These are phyloP conservation scores for Aspergillus haitiensis DNA, from an alignment of 495 filamentous ascomycete species.

Conservation along the genomic window DNA sequence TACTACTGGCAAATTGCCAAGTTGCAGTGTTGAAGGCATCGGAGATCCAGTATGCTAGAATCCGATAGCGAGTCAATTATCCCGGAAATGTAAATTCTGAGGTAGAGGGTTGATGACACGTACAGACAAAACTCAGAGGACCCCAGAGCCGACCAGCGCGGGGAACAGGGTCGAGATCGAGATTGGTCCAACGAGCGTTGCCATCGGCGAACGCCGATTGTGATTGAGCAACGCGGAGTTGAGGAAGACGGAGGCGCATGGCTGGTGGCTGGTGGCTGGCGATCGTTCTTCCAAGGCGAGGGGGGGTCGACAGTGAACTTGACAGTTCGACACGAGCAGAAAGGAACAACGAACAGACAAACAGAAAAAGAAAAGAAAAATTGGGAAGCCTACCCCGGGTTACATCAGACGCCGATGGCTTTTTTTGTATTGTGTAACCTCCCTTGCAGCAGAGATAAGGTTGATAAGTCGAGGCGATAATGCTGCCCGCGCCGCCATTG, in stretches of 20 bases:
- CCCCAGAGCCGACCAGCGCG: conserved; percentile 45
- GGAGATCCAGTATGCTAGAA: conserved; percentile 61
- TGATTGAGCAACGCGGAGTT: conserved; percentile 35
- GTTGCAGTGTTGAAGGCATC: conserved; percentile 62
- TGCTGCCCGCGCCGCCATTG: neutral
- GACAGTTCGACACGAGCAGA: neutral
- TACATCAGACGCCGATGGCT: too few species aligned
- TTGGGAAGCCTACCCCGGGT: too few species aligned
- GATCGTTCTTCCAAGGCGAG: neutral
- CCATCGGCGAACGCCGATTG: conserved; percentile 42
- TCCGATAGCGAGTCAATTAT: neutral
- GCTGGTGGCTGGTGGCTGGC: neutral
- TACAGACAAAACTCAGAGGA: conserved; percentile 41
- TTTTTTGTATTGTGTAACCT: too few species aligned
- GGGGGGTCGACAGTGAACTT: neutral
- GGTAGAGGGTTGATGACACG: neutral
- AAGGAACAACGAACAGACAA: neutral
- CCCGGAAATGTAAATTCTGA: neutral
- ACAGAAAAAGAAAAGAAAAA: neutral
- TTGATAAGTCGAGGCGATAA: neutral
- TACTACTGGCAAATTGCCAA: conserved; percentile 62
- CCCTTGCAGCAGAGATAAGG: neutral
- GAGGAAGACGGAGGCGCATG: conserved; percentile 33
- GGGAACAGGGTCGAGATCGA: conserved; percentile 49
- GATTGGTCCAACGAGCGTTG: conserved; percentile 45